Evolutionary conservation across 2,329 filamentous ascomycete genomes (phyloP).

Genomic region (Escovopsis sp.): DNA sequence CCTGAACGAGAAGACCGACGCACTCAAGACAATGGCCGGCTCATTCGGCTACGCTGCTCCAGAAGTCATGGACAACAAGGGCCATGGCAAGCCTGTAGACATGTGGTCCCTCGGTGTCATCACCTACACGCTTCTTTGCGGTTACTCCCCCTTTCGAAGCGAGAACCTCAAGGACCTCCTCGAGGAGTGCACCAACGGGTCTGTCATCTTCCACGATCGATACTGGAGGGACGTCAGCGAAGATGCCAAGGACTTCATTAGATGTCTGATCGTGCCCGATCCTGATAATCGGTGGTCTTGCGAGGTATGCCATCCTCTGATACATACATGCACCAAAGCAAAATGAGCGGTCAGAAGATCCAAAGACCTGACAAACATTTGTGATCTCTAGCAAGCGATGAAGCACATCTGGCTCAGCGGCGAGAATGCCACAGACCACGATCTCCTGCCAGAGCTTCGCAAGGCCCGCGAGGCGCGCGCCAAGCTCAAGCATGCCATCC

Average conservation of each 20-base stretch:
- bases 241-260: constrained; percentile 91
- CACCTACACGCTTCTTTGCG: constrained; percentile 93
- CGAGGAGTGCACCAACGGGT: constrained; percentile 74
- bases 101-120: constrained; percentile 99
- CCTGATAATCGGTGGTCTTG: constrained; percentile 66
- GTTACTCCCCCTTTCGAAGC: constrained; percentile 94
- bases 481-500: constrained; percentile 82
- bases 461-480: constrained; percentile 85
- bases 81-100: constrained; percentile 94
- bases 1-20: constrained; percentile 77
- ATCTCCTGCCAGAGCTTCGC: constrained; percentile 85
- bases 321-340: background rate
- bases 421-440: constrained; percentile 84
- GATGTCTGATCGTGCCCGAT: constrained; percentile 62
- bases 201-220: constrained; percentile 87
- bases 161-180: constrained; percentile 89
- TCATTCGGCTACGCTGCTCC: constrained; percentile 97
- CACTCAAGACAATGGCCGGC: constrained; percentile 94
- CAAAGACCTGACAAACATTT: background rate
- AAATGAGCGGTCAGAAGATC: no score
- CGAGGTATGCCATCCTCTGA: constrained; percentile 37
- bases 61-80: constrained; percentile 95
- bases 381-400: constrained; percentile 48
- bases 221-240: constrained; percentile 97
- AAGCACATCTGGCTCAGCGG: constrained; percentile 81